phyloP scores from a whole-genome alignment of 148 eudicot species.

The Rhododendron vialii region DNA sequence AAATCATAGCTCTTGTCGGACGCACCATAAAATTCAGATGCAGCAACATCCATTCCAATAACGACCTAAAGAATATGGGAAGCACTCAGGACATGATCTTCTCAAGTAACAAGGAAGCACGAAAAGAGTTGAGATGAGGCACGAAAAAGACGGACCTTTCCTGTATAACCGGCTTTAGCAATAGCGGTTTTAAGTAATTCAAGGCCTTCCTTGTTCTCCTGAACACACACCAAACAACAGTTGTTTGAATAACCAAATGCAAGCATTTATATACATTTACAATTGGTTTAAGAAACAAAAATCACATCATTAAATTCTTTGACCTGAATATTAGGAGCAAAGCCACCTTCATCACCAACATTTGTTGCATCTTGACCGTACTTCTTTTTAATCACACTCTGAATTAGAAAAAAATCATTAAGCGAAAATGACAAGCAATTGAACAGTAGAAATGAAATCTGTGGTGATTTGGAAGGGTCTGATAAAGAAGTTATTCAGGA shows the following conservation, averaged over 20 bases:
- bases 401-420: conserved; percentile 8
- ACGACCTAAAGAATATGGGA: conserved; percentile 51
- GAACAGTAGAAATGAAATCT: background rate
- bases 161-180: conserved; percentile 93
- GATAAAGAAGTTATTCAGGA: background rate
- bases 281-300: background rate
- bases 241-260: background rate
- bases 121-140: background rate
- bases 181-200: conserved; percentile 94
- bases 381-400: conserved; percentile 98
- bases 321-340: conserved; percentile 97
- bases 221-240: conserved; percentile 19
- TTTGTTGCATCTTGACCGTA: conserved; percentile 98
- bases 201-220: conserved; percentile 99
- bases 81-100: background rate
- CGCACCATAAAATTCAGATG: conserved; percentile 86
- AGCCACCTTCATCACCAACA: conserved; percentile 99
- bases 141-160: conserved; percentile 46
- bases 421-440: background rate
- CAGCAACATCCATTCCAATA: conserved; percentile 99
- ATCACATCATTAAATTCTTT: background rate
- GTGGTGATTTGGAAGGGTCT: background rate
- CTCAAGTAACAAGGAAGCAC: background rate
- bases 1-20: conserved; percentile 85
- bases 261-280: background rate